A percentile compares a stretch with the other conserved stretches of the same genome.
phyloP scores from a whole-genome alignment of 805 yeast genomes.

The Wickerhamomyces alni region DNA sequence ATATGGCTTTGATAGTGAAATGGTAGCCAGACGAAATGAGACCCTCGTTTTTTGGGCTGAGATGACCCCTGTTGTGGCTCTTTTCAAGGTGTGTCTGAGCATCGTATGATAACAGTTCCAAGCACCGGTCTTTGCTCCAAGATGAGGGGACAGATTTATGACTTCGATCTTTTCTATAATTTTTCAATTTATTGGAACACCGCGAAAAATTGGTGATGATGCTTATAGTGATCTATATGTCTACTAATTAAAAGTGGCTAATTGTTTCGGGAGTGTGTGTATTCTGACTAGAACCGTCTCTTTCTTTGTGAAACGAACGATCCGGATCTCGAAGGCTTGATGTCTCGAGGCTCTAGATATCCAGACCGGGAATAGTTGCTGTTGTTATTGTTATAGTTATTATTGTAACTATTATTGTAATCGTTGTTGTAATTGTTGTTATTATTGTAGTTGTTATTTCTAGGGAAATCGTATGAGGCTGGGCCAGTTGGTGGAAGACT shows the following conservation, averaged over 20 bases:
- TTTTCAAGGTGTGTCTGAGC: not conserved
- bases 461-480: constrained; percentile 11
- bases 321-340: constrained; percentile 8
- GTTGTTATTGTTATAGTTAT: constrained; percentile 3
- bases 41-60: not conserved
- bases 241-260: too few relatives aligned
- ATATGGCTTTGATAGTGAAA: constrained; percentile 1
- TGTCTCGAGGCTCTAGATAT: constrained; percentile 5
- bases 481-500: constrained; percentile 9
- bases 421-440: constrained; percentile 6
- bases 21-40: not conserved
- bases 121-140: too few relatives aligned
- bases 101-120: not conserved
- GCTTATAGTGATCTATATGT: too few relatives aligned
- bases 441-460: constrained; percentile 2
- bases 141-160: too few relatives aligned
- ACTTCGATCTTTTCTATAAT: not conserved
- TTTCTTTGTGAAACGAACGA: not conserved
- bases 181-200: too few relatives aligned
- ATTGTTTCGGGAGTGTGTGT: not conserved
- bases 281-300: not conserved
- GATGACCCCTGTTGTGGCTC: not conserved
- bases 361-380: constrained; percentile 11
- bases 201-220: too few relatives aligned
- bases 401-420: constrained; percentile 1